Base-by-base conservation (phyloP, 371 early-diverging fungal genomes). In the Amoeboaphelidium occidentale region DNA sequence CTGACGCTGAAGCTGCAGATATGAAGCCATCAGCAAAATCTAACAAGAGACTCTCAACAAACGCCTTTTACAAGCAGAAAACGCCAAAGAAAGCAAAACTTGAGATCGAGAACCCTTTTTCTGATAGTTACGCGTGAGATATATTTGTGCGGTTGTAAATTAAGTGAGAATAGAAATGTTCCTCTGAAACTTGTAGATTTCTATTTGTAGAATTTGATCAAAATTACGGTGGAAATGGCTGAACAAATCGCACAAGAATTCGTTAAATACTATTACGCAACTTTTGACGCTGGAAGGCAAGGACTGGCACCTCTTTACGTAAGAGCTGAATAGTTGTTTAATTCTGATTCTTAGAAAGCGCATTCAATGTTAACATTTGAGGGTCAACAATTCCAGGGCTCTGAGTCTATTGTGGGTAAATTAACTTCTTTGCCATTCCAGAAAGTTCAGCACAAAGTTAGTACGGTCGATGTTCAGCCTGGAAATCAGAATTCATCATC, bases 341-440 rank as follows among this genome's bases (percentile, higher is more conserved):
- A 25, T 25, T 22, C 26, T 23, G 13, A 1, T n/a, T 13, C 46
- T 57, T 62, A 90, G 89, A 65, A 79, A 50, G 70, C 68, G 1
- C 32, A 55, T 49, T 89, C 89, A 46, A 80, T 80, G 82, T 58
- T 92, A 56, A 72, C 79, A 44, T 92, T 84, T 62, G 91, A 90
- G 65, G 81, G 81, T 27, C 51, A 61, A 32, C 75, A 66, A 54
- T 58, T 68, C 51, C 42, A 49, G 23, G 84, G 89, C 46, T 66
- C 58, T 13, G 23, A 46, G 2, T 53, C 23, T 49, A 83, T 89
- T 57, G 61, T 72, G 42, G 75, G 78, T 56, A 89, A 90, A 67
- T 66, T 92, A 46, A 58, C 53, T 25, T 84, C 45, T 47, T 73
- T 91, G 47, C 81, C 86, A 27, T 83, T 91, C 71, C 60, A 65